Conservation (phyloP, 1,284 basidiomycete species). For the Apiotrichum veenhuisii region DNA sequence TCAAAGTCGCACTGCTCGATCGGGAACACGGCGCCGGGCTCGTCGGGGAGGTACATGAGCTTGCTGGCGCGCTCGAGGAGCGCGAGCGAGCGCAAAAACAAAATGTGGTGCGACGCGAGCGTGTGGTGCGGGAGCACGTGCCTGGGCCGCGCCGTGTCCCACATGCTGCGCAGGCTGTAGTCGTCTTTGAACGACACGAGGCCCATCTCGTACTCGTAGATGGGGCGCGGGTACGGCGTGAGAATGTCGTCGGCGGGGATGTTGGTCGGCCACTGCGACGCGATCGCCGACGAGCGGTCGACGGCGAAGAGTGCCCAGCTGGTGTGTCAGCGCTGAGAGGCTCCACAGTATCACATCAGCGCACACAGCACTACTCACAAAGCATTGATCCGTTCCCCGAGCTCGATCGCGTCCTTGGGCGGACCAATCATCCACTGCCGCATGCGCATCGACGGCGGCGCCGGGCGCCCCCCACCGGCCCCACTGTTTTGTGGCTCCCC, state of each 20-base stretch:
- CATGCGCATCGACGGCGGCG: slow-evolving; percentile 30
- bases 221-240: slow-evolving; percentile 38
- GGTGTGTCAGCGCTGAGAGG: too few relatives aligned
- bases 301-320: slow-evolving; percentile 38
- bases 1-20: background rate
- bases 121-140: slow-evolving; percentile 18
- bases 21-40: slow-evolving; percentile 10
- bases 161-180: slow-evolving; percentile 22
- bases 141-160: slow-evolving; percentile 9
- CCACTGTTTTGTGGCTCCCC: too few relatives aligned
- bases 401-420: slow-evolving; percentile 34
- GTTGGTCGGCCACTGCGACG: slow-evolving; percentile 30
- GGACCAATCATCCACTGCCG: slow-evolving; percentile 29
- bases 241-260: slow-evolving; percentile 33
- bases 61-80: slow-evolving; percentile 37
- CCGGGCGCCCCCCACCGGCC: too few relatives aligned
- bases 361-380: slow-evolving; percentile 29
- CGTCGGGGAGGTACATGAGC: slow-evolving; percentile 39
- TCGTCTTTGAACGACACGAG: slow-evolving; percentile 32
- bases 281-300: slow-evolving; percentile 32
- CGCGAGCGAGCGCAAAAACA: slow-evolving; percentile 29
- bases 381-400: slow-evolving; percentile 42
- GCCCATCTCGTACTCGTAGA: slow-evolving; percentile 42
- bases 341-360: too few relatives aligned
- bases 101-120: slow-evolving; percentile 23